These are phyloP conservation scores for Stipa capillata DNA, from an alignment of 176 grass and related monocot species.

Conservation along the genomic window DNA sequence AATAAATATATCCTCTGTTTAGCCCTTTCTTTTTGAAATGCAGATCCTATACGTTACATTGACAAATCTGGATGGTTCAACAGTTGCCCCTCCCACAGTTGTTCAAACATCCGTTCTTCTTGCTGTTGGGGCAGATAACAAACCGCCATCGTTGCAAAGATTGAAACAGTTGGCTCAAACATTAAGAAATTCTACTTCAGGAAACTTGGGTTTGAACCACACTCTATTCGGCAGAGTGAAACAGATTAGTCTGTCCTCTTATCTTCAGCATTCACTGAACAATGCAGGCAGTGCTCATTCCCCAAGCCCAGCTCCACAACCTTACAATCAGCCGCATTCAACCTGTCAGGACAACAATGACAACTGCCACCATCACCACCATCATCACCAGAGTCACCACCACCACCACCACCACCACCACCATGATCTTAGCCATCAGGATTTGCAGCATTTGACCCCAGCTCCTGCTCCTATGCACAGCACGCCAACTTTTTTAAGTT, in stretches of 20 bases:
- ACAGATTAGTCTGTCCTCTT: constrained; percentile 66
- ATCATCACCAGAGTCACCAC: constrained; percentile 19
- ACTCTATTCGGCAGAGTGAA: constrained; percentile 84
- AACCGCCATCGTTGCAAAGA: constrained; percentile 41
- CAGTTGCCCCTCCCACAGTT: constrained; percentile 42
- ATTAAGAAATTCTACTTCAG: constrained; percentile 53
- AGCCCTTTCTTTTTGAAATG: constrained; percentile 12
- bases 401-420: constrained; percentile 23
- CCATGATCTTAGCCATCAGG: constrained; percentile 28
- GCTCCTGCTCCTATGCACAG: constrained; percentile 18
- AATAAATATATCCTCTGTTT: background rate
- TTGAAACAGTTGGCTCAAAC: constrained; percentile 69
- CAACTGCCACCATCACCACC: constrained; percentile 33
- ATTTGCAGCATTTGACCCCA: constrained; percentile 25
- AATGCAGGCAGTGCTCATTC: constrained; percentile 27
- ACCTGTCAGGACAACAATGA: constrained; percentile 29
- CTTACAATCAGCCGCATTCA: constrained; percentile 23
- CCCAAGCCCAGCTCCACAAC: constrained; percentile 45
- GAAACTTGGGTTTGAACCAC: constrained; percentile 73
- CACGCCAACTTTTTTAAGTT: constrained; percentile 4
- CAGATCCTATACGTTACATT: constrained; percentile 71
- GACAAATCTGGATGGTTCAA: constrained; percentile 73
- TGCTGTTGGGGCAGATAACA: constrained; percentile 40
- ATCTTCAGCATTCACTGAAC: constrained; percentile 62
- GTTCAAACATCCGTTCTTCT: constrained; percentile 63